Percentiles rank a stretch among this genome's conserved stretches.
These are phyloP conservation scores for Boletus albobrunnescens DNA, from an alignment of 1,284 basidiomycete species.

Conservation along the genomic window DNA sequence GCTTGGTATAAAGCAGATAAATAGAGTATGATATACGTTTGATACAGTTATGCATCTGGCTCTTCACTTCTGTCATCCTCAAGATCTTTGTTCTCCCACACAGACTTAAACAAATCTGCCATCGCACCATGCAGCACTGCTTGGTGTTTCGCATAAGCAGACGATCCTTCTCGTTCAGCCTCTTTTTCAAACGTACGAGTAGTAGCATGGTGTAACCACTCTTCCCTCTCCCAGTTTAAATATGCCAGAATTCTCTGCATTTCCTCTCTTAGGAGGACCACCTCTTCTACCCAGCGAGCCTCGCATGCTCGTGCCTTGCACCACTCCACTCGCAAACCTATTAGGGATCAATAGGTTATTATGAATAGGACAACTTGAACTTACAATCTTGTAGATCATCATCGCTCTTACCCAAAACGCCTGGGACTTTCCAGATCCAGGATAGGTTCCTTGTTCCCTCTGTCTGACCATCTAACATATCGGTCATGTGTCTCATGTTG, in stretches of 20 bases:
- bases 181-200: background rate
- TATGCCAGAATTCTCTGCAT: background rate
- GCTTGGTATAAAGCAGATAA: too few relatives aligned
- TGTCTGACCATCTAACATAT: slow-evolving; percentile 2
- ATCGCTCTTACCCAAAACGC: background rate
- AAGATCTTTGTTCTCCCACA: background rate
- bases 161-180: background rate
- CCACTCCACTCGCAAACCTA: background rate
- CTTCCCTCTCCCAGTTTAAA: background rate
- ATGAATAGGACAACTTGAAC: background rate
- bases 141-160: background rate
- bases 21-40: too few relatives aligned
- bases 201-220: background rate
- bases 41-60: too few relatives aligned
- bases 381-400: background rate
- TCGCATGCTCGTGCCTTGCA: background rate
- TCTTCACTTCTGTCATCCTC: background rate
- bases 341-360: background rate
- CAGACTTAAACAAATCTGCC: background rate
- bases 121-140: background rate
- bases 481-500: slow-evolving; percentile 1
- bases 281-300: background rate
- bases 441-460: background rate
- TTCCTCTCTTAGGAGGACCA: background rate
- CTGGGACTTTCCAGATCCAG: slow-evolving; percentile 3